A percentile compares a stretch with the other conserved stretches of the same genome.
These are phyloP conservation scores for Halenospora varia DNA, from an alignment of 495 filamentous ascomycete genomes.

Conservation along the genomic window DNA sequence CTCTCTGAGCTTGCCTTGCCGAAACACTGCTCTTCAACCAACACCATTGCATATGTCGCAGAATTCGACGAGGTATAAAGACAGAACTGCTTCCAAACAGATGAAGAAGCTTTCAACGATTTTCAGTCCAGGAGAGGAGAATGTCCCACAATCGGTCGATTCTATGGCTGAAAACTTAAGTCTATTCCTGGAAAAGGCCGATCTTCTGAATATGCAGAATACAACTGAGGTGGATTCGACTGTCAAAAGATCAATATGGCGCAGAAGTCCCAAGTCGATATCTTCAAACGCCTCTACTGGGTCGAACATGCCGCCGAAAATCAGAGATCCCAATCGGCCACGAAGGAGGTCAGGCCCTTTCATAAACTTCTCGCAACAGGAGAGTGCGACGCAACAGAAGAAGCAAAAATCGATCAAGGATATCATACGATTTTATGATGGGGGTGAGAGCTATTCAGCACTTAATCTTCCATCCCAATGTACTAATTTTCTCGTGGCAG, in stretches of 20 bases:
- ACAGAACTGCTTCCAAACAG: not conserved
- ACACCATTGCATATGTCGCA: conserved; percentile 10
- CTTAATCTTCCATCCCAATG: not conserved
- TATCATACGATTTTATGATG: conserved; percentile 17
- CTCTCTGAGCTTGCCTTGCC: conserved; percentile 24
- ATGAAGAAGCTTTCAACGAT: conserved; percentile 5
- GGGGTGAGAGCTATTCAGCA: conserved; percentile 3
- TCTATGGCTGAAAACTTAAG: not conserved
- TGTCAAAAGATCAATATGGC: not conserved
- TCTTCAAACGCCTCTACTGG: too few relatives aligned
- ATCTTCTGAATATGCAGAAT: not conserved
- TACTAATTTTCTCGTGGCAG: not conserved
- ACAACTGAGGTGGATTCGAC: not conserved
- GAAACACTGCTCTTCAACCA: not conserved
- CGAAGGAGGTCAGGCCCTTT: too few relatives aligned
- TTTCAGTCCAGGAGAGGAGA: conserved; percentile 4
- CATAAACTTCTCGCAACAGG: too few relatives aligned
- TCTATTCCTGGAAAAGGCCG: not conserved
- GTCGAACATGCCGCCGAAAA: not conserved
- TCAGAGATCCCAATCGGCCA: too few relatives aligned
- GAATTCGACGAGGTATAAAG: conserved; percentile 11
- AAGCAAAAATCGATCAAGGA: conserved; percentile 5
- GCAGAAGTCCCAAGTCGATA: not conserved
- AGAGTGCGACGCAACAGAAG: not conserved
- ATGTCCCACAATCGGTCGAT: not conserved